phyloP scores from a whole-genome alignment of 2,329 filamentous ascomycete genomes.

The Eutypella sp. region DNA sequence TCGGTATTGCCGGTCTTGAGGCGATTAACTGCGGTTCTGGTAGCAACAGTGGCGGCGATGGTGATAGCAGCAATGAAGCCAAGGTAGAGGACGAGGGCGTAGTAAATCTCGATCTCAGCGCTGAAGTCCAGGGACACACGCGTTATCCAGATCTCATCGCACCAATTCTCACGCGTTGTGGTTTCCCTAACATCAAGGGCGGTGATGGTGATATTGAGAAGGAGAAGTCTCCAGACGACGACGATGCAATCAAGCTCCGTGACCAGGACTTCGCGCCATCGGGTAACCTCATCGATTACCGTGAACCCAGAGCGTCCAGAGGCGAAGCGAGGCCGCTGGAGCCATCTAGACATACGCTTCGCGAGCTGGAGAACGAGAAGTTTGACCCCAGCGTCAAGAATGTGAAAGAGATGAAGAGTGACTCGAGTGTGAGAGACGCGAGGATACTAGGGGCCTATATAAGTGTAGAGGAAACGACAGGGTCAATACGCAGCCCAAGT shows the following conservation, averaged over 20 bases:
- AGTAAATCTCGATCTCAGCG: slow-evolving; percentile 49
- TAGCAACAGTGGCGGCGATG: no score
- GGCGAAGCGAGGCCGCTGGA: slow-evolving; percentile 5
- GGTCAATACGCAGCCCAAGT: slow-evolving; percentile 16
- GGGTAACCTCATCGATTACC: slow-evolving; percentile 39
- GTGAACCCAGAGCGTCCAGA: slow-evolving; percentile 25
- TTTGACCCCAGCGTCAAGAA: slow-evolving; percentile 22
- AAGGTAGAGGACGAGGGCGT: slow-evolving; percentile 44
- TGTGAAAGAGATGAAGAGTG: slow-evolving; percentile 19
- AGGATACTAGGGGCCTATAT: slow-evolving; percentile 9
- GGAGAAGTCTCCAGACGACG: slow-evolving; percentile 39
- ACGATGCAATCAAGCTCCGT: slow-evolving; percentile 27
- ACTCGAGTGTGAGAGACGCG: slow-evolving; percentile 11
- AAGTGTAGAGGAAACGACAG: not conserved
- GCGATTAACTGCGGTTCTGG: slow-evolving; percentile 55
- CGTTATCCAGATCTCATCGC: slow-evolving; percentile 47
- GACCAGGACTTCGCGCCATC: slow-evolving; percentile 26
- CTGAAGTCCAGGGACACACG: slow-evolving; percentile 47
- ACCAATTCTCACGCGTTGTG: slow-evolving; percentile 48
- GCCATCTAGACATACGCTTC: slow-evolving; percentile 11
- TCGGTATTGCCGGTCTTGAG: slow-evolving; percentile 80
- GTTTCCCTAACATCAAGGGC: slow-evolving; percentile 42
- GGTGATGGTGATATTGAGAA: slow-evolving; percentile 42
- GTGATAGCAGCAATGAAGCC: no score
- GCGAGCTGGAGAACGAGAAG: slow-evolving; percentile 21